Evolutionary conservation across 768 basidiomycete genomes (phyloP), one percentile per base, ranked within the genome.

Genomic region (Sarcodon sp.): DNA sequence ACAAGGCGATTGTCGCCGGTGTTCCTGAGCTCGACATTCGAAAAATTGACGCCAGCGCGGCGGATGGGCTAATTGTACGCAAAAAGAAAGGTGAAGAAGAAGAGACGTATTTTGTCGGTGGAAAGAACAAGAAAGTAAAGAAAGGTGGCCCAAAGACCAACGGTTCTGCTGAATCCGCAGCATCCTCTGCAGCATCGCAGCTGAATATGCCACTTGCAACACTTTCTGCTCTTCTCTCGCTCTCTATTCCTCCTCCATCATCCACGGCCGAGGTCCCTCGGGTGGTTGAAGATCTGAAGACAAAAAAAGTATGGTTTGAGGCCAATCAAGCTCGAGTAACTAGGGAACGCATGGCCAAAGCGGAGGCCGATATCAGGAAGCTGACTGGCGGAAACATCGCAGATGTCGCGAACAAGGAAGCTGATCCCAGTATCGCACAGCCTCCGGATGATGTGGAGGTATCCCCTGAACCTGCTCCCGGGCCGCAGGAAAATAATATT

Each of bases 31-130:
- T 92, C 33, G 91, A 97, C 51, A 64, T 87, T 44, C 75, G 96
- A 48, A 76, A 89, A 60, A 90, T 98, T 31, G 90, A 92, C 33
- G 71, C 66, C 21, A 69, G 67, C 12, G 73, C 77, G 7, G 64
- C 64, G 33, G 80, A 83, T 46, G 88, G 84, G 34, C 64, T 83
- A 50, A 73, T 93, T 21, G 70, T 66, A 16, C 73, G 83, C 57
- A 97, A 94, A 72, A 99, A 99, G 76, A 97, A 97, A 70, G 84
- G 79, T 33, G 85, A 85, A 41, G 86, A 85, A 27, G 84, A 92
- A 41, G 80, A 87, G 48, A 57, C 79, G 4, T 87, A 90, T 64
- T 92, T 90, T 62, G 75, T 79, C 13, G 86, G 77, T 13, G 70
- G 65, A 27, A 68, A 67, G 52, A 64, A 71, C 52, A 83, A 81